These are phyloP conservation scores for Pichia exigua DNA, from an alignment of 805 yeast species.

Conservation along the genomic window DNA sequence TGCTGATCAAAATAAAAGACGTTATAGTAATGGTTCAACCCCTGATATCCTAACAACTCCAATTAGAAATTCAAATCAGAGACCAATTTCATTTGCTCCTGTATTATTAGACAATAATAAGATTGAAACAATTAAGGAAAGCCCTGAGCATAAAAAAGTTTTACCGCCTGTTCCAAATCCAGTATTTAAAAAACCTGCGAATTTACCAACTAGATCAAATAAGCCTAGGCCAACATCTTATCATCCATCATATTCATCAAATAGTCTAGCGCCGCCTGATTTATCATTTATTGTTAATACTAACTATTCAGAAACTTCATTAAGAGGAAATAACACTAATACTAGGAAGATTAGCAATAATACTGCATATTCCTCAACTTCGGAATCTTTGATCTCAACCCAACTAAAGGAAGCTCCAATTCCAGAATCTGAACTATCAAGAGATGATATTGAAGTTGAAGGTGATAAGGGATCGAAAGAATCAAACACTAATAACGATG, in stretches of 20 bases:
- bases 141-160: slow-evolving; percentile 27
- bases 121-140: slow-evolving; percentile 40
- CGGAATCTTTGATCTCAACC: slow-evolving; percentile 20
- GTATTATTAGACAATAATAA: slow-evolving; percentile 18
- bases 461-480: slow-evolving; percentile 14
- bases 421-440: slow-evolving; percentile 5
- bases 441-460: slow-evolving; percentile 17
- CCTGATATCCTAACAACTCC: slow-evolving; percentile 14
- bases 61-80: slow-evolving; percentile 18
- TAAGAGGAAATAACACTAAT: slow-evolving; percentile 1
- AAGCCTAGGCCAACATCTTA: slow-evolving; percentile 81
- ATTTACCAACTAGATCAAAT: slow-evolving; percentile 31
- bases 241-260: slow-evolving; percentile 52
- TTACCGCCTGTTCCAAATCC: slow-evolving; percentile 22
- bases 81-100: slow-evolving; percentile 27
- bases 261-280: slow-evolving; percentile 17
- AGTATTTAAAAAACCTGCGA: slow-evolving; percentile 9
- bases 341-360: slow-evolving; percentile 1
- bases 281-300: slow-evolving; percentile 24
- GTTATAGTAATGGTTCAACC: slow-evolving; percentile 23
- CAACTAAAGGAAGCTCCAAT: slow-evolving; percentile 19
- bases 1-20: slow-evolving; percentile 38
- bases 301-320: slow-evolving; percentile 18
- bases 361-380: slow-evolving; percentile 9
- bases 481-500: background rate